Evolutionary conservation across 1,139 yeast species (phyloP), one percentile per base, ranked within the genome.

Genomic region (Saccharomyces uvarum): DNA sequence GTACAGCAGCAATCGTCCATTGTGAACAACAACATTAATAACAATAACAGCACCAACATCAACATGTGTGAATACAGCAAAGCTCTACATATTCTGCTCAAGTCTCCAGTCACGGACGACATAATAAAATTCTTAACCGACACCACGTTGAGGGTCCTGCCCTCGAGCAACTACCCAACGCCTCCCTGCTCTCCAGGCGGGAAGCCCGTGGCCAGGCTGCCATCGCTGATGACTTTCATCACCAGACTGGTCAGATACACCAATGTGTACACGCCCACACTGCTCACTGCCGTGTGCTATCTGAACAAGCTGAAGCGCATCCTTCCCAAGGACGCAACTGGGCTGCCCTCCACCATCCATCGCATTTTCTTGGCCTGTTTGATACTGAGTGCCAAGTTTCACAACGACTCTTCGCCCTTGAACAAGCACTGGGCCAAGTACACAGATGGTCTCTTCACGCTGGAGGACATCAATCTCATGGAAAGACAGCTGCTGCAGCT

Each of bases 371-470:
- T 86, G 57, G 86, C 89, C 14, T 84, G 90, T 66, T 73, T 86
- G 62, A 84, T 86, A 55, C 76, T 86, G 58, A 80, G 88, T 24
- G 81, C 89, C 50, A 86, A 86, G 69, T 83, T 77, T 70, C 87
- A 84, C 73, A 86, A 86, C 70, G 95, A 86, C 66, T 81, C 86
- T 11, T 82, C 88, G 21, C 90, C 91, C 57, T 82, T 84, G 65
- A 86, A 86, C 70, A 75, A 76, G 61, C 90, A 86, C 70, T 86
- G 95, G 95, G 84, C 88, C 44, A 78, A 77, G 60, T 83, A 84
- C 70, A 84, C 91, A 19, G 90, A 86, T 63, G 89, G 88, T 1
- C 74, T 86, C 48, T 86, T 86, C 70, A 74, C 77, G 52, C 73
- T 77, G 54, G 82, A 82, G 60, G 95, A 86, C 68, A 82, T 86